Conservation (phyloP, 75 land plant species). For the Adiantum capillusveneris region DNA sequence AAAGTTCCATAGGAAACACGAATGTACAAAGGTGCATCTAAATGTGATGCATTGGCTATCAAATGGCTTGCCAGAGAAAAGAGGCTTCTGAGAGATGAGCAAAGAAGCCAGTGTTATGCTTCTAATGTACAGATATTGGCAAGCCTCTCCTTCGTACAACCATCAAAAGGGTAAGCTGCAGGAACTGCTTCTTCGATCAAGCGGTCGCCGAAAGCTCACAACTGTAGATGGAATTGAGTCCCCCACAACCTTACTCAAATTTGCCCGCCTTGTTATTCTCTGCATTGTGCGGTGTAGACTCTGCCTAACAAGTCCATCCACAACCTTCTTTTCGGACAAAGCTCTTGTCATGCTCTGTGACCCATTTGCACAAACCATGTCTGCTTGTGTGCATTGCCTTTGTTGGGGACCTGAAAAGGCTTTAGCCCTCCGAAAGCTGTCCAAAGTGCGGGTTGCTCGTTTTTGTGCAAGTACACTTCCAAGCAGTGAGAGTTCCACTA, state of each 20-base stretch:
- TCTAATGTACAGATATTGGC: no score
- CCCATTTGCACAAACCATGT: slow-evolving; percentile 43
- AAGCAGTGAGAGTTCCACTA: slow-evolving; percentile 68
- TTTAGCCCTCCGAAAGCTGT: slow-evolving; percentile 56
- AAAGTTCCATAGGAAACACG: no score
- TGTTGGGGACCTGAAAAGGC: slow-evolving; percentile 23
- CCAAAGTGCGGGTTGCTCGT: slow-evolving; percentile 72
- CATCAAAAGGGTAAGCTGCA: no score
- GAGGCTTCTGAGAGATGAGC: no score
- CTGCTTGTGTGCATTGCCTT: slow-evolving; percentile 11
- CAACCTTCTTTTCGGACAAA: slow-evolving; percentile 69
- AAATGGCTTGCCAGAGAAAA: no score
- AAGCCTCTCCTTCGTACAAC: no score
- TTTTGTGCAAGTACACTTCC: slow-evolving; percentile 81
- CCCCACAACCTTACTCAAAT: slow-evolving; percentile 18
- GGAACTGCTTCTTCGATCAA: no score
- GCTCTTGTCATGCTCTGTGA: slow-evolving; percentile 7
- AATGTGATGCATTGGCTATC: no score
- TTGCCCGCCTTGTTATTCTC: slow-evolving; percentile 68
- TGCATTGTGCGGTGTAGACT: slow-evolving; percentile 83
- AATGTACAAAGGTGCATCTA: no score
- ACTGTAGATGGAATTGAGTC: no score
- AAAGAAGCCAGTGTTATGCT: no score
- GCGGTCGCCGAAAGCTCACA: no score
- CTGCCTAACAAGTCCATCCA: slow-evolving; percentile 73